Percentiles rank a stretch among this genome's conserved stretches.
These are phyloP conservation scores for Xylaria sp. DNA, from an alignment of 2,329 filamentous ascomycete genomes.

Conservation along the genomic window DNA sequence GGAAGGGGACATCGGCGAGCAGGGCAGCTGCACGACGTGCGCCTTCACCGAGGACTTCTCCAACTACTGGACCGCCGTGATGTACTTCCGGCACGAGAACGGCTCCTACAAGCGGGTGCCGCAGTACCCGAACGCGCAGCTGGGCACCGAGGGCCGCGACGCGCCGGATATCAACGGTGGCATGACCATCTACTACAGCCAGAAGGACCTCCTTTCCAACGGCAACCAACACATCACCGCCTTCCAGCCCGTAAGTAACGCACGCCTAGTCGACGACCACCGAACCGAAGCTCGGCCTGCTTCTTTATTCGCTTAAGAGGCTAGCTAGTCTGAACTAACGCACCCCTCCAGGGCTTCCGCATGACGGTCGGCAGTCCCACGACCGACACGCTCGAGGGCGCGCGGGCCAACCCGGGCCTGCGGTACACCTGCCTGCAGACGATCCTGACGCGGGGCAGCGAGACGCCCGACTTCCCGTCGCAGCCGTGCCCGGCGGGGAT, in stretches of 20 bases:
- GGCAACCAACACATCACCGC: background rate
- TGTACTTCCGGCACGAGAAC: background rate
- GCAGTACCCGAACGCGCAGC: background rate
- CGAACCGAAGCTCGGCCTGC: too few species aligned
- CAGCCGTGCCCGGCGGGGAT: slow-evolving; percentile 42
- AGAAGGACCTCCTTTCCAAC: background rate
- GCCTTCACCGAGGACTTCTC: background rate
- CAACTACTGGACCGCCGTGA: background rate
- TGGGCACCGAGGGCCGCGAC: too few species aligned
- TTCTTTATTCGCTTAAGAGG: too few species aligned
- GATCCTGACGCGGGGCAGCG: slow-evolving; percentile 41
- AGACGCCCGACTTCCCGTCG: slow-evolving; percentile 40
- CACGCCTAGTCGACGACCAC: too few species aligned
- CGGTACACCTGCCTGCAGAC: slow-evolving; percentile 39
- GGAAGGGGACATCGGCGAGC: background rate
- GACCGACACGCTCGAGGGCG: slow-evolving; percentile 27
- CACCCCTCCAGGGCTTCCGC: slow-evolving; percentile 41
- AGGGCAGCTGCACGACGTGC: background rate
- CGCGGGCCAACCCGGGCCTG: slow-evolving; percentile 34
- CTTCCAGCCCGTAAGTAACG: background rate
- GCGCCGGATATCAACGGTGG: background rate
- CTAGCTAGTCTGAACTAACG: too few species aligned
- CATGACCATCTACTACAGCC: background rate
- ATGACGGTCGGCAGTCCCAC: slow-evolving; percentile 43
- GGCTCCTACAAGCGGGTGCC: background rate